Percentiles rank a stretch among this genome's conserved stretches.
Evolutionary conservation across 495 filamentous ascomycete genomes (phyloP).

Genomic region (Lichenothelia convexa): DNA sequence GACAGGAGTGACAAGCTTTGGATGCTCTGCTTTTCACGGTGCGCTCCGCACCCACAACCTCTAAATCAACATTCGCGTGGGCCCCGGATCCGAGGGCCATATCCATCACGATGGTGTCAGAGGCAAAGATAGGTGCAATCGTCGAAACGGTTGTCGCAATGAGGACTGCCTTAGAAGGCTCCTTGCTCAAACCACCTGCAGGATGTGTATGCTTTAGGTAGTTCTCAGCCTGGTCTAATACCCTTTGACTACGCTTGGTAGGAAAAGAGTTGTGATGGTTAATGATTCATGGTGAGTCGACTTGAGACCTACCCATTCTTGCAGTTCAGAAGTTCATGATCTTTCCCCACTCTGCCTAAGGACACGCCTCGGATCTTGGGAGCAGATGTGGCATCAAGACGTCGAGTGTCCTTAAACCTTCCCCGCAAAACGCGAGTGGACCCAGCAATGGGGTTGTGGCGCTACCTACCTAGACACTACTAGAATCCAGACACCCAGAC

Average conservation of each 20-base stretch:
- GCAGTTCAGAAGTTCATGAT: not conserved
- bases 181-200: not conserved
- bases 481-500: not conserved
- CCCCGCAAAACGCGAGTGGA: too few relatives aligned
- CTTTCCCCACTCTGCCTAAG: not conserved
- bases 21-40: conserved; percentile 62
- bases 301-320: not conserved
- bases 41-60: not conserved
- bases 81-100: not conserved
- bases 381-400: too few relatives aligned
- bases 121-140: not conserved
- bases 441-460: not conserved
- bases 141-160: not conserved
- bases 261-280: not conserved
- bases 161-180: not conserved
- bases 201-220: not conserved
- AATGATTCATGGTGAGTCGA: not conserved
- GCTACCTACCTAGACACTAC: not conserved
- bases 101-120: not conserved
- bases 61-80: not conserved
- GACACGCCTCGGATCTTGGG: not conserved
- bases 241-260: not conserved
- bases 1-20: conserved; percentile 72
- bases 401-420: too few relatives aligned
- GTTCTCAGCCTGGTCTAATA: not conserved